Base-by-base conservation (phyloP, 169 alveolate genomes). In the Plasmodium gaboni region DNA sequence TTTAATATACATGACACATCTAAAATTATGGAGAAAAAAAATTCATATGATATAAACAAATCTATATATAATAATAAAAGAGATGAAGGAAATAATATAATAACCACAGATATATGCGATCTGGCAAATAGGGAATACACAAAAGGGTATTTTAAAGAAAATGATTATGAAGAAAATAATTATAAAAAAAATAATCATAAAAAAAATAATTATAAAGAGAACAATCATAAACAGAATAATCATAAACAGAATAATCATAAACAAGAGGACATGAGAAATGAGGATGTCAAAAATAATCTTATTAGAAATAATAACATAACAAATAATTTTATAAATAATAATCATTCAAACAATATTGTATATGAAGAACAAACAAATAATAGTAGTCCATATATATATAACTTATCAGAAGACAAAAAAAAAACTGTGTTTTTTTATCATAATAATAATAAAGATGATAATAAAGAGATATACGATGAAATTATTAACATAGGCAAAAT, bases 401-500 rank as follows among this genome's bases (percentile, higher is more conserved):
- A 6, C 64, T 55, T 55, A 9, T 55, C 22, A 55, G 15, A 55
- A 12, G 64, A 55, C 22, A 8, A 55, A 15, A 55, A 55, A 55
- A 55, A 55, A 55, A 12, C 22, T 22, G 28, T 78, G 28, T 15
- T 46, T 78, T 44, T 78, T 26, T 69, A 9, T 22, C 53, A 55
- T 13, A 38, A 44, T n/a, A 59, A 74, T 2, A 19, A 51, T 51
- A 51, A 51, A 4, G 61, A 9, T 15, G 46, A 44, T 1, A 32
- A 44, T 28, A n/a, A 28, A 28, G 24, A 74, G 28, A 74, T 26
- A 15, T 64, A 65, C 46, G 78, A 78, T 19, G 89, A 78, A 59
- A 78, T 78, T 9, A 59, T 65, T 38, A 78, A 78, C 26, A 78
- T 78, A 64, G 78, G 70, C 4, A 64, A 44, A 51, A 19, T 78